phyloP scores from a whole-genome alignment of 106 monocot genomes.

The Hemerocallis citrina region DNA sequence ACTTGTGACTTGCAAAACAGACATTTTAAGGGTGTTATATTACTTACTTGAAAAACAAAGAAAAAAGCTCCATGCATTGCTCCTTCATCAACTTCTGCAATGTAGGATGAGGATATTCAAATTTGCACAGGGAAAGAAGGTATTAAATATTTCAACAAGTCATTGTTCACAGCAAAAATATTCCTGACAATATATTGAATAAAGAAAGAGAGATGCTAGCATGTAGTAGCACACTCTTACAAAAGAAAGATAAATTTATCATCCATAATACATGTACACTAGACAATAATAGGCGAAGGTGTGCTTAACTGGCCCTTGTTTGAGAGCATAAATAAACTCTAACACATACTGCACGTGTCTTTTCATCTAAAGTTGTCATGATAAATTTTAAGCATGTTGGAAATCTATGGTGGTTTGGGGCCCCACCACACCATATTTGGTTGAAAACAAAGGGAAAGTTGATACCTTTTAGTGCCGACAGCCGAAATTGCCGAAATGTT shows the following conservation, averaged over 20 bases:
- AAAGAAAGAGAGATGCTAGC: not conserved
- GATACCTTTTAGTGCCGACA: too few relatives aligned
- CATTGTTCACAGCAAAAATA: not conserved
- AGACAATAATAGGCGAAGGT: too few relatives aligned
- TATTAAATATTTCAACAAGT: not conserved
- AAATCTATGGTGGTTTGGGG: too few relatives aligned
- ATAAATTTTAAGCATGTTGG: too few relatives aligned
- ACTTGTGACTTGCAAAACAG: not conserved
- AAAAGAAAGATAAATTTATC: not conserved
- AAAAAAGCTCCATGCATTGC: slow-evolving; percentile 92
- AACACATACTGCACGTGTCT: too few relatives aligned
- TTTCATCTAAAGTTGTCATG: too few relatives aligned
- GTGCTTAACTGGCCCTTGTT: too few relatives aligned
- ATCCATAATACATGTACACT: too few relatives aligned
- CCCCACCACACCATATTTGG: too few relatives aligned
- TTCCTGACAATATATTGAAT: not conserved
- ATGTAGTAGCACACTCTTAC: not conserved
- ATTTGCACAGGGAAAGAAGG: slow-evolving; percentile 35
- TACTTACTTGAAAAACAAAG: slow-evolving; percentile 95
- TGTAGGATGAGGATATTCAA: slow-evolving; percentile 97
- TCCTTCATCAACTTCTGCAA: slow-evolving; percentile 99
- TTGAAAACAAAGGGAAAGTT: too few relatives aligned
- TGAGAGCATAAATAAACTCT: too few relatives aligned
- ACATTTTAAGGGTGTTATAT: not conserved
- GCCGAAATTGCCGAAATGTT: too few relatives aligned